Base-by-base conservation (phyloP, 352 stramenopile genomes). In the Stramenopiles sp. region DNA sequence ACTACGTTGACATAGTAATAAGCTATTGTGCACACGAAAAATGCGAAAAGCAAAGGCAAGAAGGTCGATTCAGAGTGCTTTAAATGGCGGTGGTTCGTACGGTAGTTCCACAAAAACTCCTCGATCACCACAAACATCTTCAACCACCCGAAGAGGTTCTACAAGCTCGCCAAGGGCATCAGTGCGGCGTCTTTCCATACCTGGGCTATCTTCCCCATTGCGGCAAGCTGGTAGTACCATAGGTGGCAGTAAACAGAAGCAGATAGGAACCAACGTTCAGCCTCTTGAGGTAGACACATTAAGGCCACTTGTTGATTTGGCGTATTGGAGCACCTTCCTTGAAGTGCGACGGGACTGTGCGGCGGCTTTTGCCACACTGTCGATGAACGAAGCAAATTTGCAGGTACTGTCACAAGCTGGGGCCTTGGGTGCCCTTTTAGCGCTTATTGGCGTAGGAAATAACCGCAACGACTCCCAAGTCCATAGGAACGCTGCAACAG, bases 311-410 rank as follows among this genome's bases (percentile, higher is more conserved):
- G 89, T 94, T 44, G 90, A 93, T 78, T 91, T 93, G 75, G 89
- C 89, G n/a, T 94, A 93, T 86, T 94, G 89, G 90, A 92, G 88
- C 0, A 88, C 88, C 0, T 93, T 92, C 67, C 80, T 91, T 32
- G 90, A 94, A 84, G 89, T 94, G 0, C 87, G 89, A 1, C 87
- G 89, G 0, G 90, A 94, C 33, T 88, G 89, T 0, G 90, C 90
- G 7, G 88, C 90, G 0, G 90, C 90, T 0, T 87, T 94, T 29
- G 85, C 87, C 0, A 92, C 90, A 14, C 82, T 94, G 29, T 90
- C 87, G 39, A 88, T 89, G 31, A 94, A 94, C 75, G 81, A 89
- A 7, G 89, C 88, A 7, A 94, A 94, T 82, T 84, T 93, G 0
- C 83, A 88, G 0, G 80, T 93, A 22, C 81, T 94, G 32, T 89